Conservation (phyloP, 164 flowering plant genomes). For the Cinnamomum micranthum region DNA sequence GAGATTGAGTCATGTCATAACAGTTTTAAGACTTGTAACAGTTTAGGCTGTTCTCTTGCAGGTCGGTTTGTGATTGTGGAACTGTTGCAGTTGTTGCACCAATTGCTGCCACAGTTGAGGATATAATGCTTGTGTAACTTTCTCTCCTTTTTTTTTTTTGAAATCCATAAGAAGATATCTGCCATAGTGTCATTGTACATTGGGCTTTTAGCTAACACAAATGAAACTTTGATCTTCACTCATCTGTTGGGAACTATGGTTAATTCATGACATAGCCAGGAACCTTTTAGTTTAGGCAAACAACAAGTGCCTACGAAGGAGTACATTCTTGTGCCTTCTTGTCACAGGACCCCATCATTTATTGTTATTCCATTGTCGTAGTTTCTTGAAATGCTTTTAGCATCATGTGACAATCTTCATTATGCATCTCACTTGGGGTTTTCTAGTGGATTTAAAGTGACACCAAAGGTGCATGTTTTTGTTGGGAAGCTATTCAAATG, state of each 20-base stretch:
- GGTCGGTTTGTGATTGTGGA: conserved; percentile 72
- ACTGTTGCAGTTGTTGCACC: conserved; percentile 92
- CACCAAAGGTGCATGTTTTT: too few species aligned
- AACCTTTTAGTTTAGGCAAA: not conserved
- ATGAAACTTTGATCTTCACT: not conserved
- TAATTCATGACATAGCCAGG: not conserved
- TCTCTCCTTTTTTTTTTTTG: not conserved
- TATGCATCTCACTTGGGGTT: not conserved
- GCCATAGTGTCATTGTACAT: not conserved
- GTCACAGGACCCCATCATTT: too few species aligned
- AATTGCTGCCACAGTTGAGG: conserved; percentile 85
- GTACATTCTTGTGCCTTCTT: too few species aligned
- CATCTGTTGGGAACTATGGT: not conserved
- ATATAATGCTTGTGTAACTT: conserved; percentile 84
- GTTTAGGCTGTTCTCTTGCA: conserved; percentile 20
- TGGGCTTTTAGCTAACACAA: too few species aligned
- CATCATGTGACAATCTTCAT: not conserved
- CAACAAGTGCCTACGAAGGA: not conserved
- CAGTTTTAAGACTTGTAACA: not conserved
- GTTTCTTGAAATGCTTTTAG: too few species aligned
- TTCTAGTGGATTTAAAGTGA: not conserved
- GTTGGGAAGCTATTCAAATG: too few species aligned
- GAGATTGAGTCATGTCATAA: not conserved
- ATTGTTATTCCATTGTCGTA: too few species aligned
- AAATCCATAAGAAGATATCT: not conserved